Evolutionary conservation across 2,329 filamentous ascomycete species (phyloP), one percentile per base, ranked within the genome.

Genomic region (Macrophomina tecta): DNA sequence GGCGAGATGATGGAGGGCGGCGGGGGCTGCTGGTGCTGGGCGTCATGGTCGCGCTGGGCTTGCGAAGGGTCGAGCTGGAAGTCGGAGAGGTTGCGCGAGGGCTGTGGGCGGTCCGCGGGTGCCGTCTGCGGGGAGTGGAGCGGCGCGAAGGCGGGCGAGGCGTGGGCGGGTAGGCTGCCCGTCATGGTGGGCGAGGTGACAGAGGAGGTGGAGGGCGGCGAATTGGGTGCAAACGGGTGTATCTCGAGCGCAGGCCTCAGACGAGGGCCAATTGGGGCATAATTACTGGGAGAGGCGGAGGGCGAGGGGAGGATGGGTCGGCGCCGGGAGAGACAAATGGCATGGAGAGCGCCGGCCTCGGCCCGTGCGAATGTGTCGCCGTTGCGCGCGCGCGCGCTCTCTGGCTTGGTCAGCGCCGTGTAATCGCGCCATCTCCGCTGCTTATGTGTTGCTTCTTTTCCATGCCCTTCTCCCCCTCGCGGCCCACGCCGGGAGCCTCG

Each of bases 51-150:
- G 63, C 34, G 18, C 23, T 55, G 46, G 45, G 36, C 40, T 23
- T 30, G 60, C 45, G 62, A 23, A 36, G 67, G 46, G 49, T 66
- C 61, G 61, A 66, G 68, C 65, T 79, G 74, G 71, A 82, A 77
- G 38, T 78, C 76, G 46, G 80, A 78, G 46, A 79, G 72, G 12
- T 69, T 69, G 66, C 71, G 71, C 23, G 73, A 73, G 72, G 72
- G 80, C 74, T 70, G 81, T 73, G 65, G 65, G 48, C 65, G 65
- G n/a, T 55, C 64, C 81, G 80, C 63, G 77, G 75, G 23, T 80
- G 82, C n/a, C 81, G 84, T 68, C 79, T 85, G 76, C 78, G 86
- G 85, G 53, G 86, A 85, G 69, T 85, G 78, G 62, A 87, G 77
- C 34, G 85, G 84, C 65, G 82, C 75, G 65, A 86, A 78, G 69